Base-by-base conservation (phyloP, 805 yeast species). In the Wickerhamomyces chambardii region DNA sequence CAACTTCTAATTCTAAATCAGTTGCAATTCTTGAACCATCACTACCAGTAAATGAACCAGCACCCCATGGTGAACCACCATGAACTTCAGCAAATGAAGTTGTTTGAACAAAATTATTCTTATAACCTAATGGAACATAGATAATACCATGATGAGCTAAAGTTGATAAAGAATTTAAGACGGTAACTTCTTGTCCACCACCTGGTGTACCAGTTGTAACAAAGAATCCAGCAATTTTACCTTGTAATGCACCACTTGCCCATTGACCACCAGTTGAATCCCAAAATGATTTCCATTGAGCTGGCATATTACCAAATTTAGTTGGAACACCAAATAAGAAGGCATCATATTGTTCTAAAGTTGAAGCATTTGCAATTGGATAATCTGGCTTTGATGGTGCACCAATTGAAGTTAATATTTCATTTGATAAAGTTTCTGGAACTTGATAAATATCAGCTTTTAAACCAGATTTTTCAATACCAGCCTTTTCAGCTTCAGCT, bases 11-110 rank as follows among this genome's bases (percentile, higher is more conserved):
- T 59, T 85, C 95, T 39, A 80, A 61, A 15, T 63, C 68, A 29
- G 77, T 47, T 24, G 86, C 81, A 47, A 65, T 63, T 64, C 94
- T 75, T 6, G 83, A 71, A 34, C 94, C 95, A 52, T 81, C 90
- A 34, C 70, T 65, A 33, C 76, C 84, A 21, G 95, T 87, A 49
- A 70, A 65, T 28, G 84, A 63, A 46, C 95, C 95, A 25, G 95
- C 82, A 56, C 95, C 95, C 86, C 87, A 85, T 31, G 95, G 74
- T 17, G 87, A 73, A 37, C 83, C 84, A 44, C 95, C 95, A 54
- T 81, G 94, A 33, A 75, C 68, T 61, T 82, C 86, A 4, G 67
- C 71, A 31, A 78, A 50, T 58, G 66, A 67, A 30, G 83, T 59
- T 43, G 78, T 50, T 45, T 68, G 68, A 11, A 70, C 68, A 58